Evolutionary conservation across 306 rosid species (phyloP).

Genomic region (Crataegus laevigata): DNA sequence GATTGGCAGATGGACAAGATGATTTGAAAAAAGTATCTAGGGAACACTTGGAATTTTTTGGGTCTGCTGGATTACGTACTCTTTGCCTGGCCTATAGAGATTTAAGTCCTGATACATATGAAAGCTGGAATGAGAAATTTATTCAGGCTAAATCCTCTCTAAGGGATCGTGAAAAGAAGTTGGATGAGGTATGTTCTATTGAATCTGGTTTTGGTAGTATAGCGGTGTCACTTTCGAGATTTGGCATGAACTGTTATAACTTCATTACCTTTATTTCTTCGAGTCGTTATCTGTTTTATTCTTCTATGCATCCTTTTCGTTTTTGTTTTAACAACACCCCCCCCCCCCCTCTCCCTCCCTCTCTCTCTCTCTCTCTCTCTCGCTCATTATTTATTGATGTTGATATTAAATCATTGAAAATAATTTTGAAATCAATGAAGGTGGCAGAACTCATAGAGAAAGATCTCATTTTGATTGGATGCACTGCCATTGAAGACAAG

Average conservation of each 20-base stretch:
- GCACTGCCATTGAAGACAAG: conserved; percentile 97
- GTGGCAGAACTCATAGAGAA: conserved; percentile 89
- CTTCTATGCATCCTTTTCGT: neutral
- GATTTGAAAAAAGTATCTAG: conserved; percentile 64
- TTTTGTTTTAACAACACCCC: neutral
- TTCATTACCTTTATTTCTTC: neutral
- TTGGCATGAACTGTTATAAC: neutral
- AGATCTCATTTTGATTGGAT: conserved; percentile 81
- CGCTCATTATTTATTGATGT: neutral
- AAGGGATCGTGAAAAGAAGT: conserved; percentile 90
- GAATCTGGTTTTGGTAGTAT: neutral
- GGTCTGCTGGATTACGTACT: conserved; percentile 84
- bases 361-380: neutral
- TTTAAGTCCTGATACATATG: conserved; percentile 61
- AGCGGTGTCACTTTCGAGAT: neutral
- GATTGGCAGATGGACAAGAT: conserved; percentile 49
- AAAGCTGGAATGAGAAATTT: conserved; percentile 92
- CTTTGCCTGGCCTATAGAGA: conserved; percentile 92
- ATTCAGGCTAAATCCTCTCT: conserved; percentile 90
- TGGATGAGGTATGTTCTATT: conserved; percentile 69
- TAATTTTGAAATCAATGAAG: conserved; percentile 39
- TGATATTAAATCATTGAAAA: neutral
- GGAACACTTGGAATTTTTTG: conserved; percentile 75
- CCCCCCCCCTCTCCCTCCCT: too few relatives aligned
- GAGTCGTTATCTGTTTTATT: neutral